Percentiles rank a stretch among this genome's conserved stretches.
These are phyloP conservation scores for Pelargonium citronellum DNA, from an alignment of 441 rosid genomes.

Conservation along the genomic window DNA sequence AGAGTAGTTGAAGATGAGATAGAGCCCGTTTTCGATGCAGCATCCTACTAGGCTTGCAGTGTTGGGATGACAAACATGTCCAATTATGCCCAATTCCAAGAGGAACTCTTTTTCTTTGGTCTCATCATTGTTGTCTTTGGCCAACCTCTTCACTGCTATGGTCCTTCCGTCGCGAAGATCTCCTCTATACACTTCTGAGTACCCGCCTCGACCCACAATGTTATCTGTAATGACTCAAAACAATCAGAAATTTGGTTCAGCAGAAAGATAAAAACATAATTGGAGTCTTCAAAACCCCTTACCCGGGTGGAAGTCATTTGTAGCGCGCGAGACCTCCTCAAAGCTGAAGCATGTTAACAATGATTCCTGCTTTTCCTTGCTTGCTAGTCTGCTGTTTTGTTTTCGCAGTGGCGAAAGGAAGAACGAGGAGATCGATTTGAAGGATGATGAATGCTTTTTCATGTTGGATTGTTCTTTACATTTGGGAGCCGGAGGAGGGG, in stretches of 20 bases:
- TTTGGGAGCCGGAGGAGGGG: slow-evolving; percentile 33
- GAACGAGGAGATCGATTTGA: slow-evolving; percentile 46
- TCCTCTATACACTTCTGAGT: slow-evolving; percentile 87
- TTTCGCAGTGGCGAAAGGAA: slow-evolving; percentile 48
- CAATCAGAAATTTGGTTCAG: neutral
- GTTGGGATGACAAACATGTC: slow-evolving; percentile 80
- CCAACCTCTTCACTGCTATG: slow-evolving; percentile 76
- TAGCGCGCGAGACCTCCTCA: slow-evolving; percentile 64
- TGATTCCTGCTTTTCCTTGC: slow-evolving; percentile 41
- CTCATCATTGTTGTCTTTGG: slow-evolving; percentile 65
- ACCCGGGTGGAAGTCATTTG: slow-evolving; percentile 68
- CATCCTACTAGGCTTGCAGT: slow-evolving; percentile 76
- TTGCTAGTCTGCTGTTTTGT: slow-evolving; percentile 34
- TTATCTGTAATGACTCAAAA: slow-evolving; percentile 39
- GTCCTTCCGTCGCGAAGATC: slow-evolving; percentile 57
- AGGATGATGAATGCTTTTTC: slow-evolving; percentile 38
- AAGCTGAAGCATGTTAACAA: slow-evolving; percentile 60
- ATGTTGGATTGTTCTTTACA: slow-evolving; percentile 21
- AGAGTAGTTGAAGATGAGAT: slow-evolving; percentile 68
- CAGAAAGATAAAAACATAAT: neutral
- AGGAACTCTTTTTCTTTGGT: slow-evolving; percentile 82
- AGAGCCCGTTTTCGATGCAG: slow-evolving; percentile 79
- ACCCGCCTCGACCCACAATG: slow-evolving; percentile 75
- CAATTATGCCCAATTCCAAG: slow-evolving; percentile 68
- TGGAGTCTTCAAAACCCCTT: neutral